A percentile compares a stretch with the other conserved stretches of the same genome.
Evolutionary conservation across 1,139 yeast species (phyloP).

Genomic region (Geotrichum reessii): DNA sequence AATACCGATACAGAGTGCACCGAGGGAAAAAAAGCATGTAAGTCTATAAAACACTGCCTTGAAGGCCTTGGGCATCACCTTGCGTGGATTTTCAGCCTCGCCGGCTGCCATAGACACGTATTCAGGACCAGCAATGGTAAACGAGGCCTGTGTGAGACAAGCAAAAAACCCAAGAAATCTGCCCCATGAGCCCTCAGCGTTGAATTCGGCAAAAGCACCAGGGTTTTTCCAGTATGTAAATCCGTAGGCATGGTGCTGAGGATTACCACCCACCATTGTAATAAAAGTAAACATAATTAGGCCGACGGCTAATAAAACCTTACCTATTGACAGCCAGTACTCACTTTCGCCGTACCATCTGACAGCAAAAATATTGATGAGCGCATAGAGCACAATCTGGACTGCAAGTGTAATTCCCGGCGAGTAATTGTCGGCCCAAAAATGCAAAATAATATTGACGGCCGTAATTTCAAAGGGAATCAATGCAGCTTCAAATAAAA

Average conservation of each 20-base stretch:
- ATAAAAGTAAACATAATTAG: conserved; percentile 65
- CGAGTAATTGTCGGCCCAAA: conserved; percentile 55
- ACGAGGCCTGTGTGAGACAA: conserved; percentile 58
- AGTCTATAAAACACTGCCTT: conserved; percentile 51
- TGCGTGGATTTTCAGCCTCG: conserved; percentile 71
- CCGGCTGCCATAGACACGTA: conserved; percentile 71
- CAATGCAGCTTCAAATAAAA: conserved; percentile 67
- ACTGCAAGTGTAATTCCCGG: conserved; percentile 41
- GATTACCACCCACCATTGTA: conserved; percentile 81
- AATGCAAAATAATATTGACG: conserved; percentile 70
- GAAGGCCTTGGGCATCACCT: conserved; percentile 68
- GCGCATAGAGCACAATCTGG: conserved; percentile 56
- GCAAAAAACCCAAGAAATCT: conserved; percentile 67
- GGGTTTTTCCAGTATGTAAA: conserved; percentile 64
- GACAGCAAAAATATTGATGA: conserved; percentile 68
- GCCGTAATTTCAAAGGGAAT: conserved; percentile 81
- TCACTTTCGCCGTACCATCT: conserved; percentile 70
- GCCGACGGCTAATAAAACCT: conserved; percentile 65
- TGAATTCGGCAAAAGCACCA: conserved; percentile 51
- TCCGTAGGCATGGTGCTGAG: conserved; percentile 56
- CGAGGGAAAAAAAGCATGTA: conserved; percentile 61
- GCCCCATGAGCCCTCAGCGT: conserved; percentile 54
- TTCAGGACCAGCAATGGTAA: conserved; percentile 80
- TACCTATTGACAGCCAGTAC: conserved; percentile 73
- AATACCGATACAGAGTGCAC: conserved; percentile 56